Evolutionary conservation across 148 eudicot species (phyloP).

Genomic region (Heliosperma pusillum): DNA sequence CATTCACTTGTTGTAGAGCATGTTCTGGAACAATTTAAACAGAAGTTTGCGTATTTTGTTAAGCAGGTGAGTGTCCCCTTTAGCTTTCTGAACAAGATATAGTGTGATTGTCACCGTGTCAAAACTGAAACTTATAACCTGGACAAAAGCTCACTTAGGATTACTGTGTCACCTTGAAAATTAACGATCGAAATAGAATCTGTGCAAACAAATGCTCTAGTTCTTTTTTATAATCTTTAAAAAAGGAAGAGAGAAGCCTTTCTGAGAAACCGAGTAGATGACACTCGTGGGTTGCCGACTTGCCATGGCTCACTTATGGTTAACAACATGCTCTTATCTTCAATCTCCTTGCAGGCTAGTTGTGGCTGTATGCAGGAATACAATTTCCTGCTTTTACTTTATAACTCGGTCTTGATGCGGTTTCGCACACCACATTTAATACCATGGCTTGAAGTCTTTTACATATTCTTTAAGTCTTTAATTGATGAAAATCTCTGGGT

Average conservation of each 20-base stretch:
- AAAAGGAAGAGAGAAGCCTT: not conserved
- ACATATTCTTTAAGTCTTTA: not conserved
- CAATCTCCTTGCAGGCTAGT: not conserved
- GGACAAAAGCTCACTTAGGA: not conserved
- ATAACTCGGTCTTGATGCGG: not conserved
- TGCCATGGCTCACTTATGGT: no score
- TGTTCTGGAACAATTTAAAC: slow-evolving; percentile 75
- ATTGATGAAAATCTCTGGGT: not conserved
- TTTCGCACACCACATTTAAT: not conserved
- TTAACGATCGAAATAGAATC: no score
- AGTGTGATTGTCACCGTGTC: not conserved
- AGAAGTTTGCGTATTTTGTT: slow-evolving; percentile 73
- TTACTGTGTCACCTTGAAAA: not conserved
- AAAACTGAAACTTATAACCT: slow-evolving; percentile 1
- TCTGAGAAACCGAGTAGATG: not conserved
- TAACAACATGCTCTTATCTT: not conserved
- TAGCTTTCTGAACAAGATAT: not conserved
- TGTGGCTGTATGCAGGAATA: not conserved
- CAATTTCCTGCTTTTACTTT: not conserved
- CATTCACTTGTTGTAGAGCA: slow-evolving; percentile 81
- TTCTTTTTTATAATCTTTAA: not conserved
- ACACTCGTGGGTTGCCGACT: not conserved
- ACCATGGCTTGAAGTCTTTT: not conserved
- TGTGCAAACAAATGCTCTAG: no score
- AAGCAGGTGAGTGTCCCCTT: slow-evolving; percentile 62